phyloP scores from a whole-genome alignment of 306 rosid genomes.

The Sindora glabra region DNA sequence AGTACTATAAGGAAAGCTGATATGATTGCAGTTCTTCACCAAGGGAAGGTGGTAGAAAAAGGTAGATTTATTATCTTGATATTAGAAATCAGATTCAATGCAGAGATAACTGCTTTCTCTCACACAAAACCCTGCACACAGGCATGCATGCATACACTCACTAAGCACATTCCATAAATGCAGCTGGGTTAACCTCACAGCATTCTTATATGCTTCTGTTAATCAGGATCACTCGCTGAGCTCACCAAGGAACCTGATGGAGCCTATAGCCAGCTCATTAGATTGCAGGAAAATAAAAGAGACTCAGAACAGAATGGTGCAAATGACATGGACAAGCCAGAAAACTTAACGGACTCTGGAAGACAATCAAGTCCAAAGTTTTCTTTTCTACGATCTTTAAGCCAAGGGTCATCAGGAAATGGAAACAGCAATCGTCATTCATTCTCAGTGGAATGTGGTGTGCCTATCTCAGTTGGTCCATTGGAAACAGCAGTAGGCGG shows the following conservation, averaged over 20 bases:
- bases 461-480: slow-evolving; percentile 25
- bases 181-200: background rate
- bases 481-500: slow-evolving; percentile 20
- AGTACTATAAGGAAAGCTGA: slow-evolving; percentile 44
- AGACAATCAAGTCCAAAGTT: slow-evolving; percentile 30
- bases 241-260: slow-evolving; percentile 50
- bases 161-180: no score
- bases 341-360: slow-evolving; percentile 24
- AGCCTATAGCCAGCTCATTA: slow-evolving; percentile 59
- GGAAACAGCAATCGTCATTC: slow-evolving; percentile 41
- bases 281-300: slow-evolving; percentile 37
- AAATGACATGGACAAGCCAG: slow-evolving; percentile 24
- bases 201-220: slow-evolving; percentile 3
- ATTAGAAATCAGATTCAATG: background rate
- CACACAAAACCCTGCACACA: no score
- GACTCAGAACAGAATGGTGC: slow-evolving; percentile 24
- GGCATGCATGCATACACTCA: no score
- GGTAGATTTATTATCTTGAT: slow-evolving; percentile 13
- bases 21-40: slow-evolving; percentile 38
- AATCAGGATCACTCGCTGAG: slow-evolving; percentile 56
- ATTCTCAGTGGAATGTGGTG: slow-evolving; percentile 24
- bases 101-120: background rate
- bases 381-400: slow-evolving; percentile 33
- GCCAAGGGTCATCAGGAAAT: slow-evolving; percentile 46
- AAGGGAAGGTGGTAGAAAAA: slow-evolving; percentile 40